phyloP scores from a whole-genome alignment of 177 flowering plant genomes.

The Tripterygium wilfordii region DNA sequence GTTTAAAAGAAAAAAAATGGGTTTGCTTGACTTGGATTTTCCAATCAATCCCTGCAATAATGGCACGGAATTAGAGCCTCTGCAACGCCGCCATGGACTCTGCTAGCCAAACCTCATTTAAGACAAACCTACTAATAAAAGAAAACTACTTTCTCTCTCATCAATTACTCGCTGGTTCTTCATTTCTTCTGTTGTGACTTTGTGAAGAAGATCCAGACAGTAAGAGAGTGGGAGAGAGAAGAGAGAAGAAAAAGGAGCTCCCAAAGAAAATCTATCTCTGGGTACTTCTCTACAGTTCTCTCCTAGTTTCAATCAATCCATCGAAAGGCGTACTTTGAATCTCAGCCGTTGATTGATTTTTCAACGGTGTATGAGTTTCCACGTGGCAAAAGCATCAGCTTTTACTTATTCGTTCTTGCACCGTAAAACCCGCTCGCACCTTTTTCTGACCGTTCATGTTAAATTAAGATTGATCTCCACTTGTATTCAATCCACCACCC shows the following conservation, averaged over 20 bases:
- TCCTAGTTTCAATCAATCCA: conserved; percentile 20
- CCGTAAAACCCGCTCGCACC: conserved; percentile 70
- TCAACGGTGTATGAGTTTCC: conserved; percentile 21
- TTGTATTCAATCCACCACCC: conserved; percentile 13
- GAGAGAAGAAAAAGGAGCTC: not conserved
- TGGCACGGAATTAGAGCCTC: conserved; percentile 71
- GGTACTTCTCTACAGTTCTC: conserved; percentile 15
- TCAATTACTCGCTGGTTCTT: not conserved
- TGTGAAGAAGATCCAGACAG: no score
- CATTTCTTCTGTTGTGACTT: not conserved
- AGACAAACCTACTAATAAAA: conserved; percentile 23
- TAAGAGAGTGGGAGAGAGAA: conserved; percentile 2
- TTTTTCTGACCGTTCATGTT: conserved; percentile 27
- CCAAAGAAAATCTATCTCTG: conserved; percentile 8
- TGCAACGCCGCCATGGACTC: conserved; percentile 81
- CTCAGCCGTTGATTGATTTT: conserved; percentile 17
- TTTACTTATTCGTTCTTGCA: conserved; percentile 61
- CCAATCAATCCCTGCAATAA: no score
- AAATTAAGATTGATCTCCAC: conserved; percentile 9
- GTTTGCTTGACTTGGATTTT: conserved; percentile 7
- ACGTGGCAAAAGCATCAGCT: conserved; percentile 56
- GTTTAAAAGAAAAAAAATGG: conserved; percentile 2
- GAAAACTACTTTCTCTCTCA: conserved; percentile 15
- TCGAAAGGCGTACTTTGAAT: conserved; percentile 3
- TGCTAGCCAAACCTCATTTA: conserved; percentile 29